phyloP scores from a whole-genome alignment of 768 basidiomycete species.

The Paxillus ammoniavirescens region DNA sequence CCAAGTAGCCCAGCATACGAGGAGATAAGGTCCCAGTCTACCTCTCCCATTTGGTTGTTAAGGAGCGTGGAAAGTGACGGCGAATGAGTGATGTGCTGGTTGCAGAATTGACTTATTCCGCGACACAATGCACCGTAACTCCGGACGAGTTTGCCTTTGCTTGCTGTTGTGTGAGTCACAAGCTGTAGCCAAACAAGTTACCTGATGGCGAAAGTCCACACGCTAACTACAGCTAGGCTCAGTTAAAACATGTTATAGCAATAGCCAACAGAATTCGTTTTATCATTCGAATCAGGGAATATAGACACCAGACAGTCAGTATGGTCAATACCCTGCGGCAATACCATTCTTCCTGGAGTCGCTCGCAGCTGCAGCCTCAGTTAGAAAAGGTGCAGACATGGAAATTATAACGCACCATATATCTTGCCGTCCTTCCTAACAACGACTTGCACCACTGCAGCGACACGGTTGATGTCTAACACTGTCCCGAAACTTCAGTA shows the following conservation, averaged over 20 bases:
- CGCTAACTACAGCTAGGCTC: too few relatives aligned
- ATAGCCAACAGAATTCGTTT: too few relatives aligned
- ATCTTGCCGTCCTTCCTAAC: slow-evolving; percentile 49
- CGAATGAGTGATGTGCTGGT: not conserved
- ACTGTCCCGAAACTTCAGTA: slow-evolving; percentile 35
- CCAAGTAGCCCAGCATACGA: slow-evolving; percentile 68
- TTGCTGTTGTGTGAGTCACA: slow-evolving; percentile 2
- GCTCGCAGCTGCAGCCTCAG: slow-evolving; percentile 60
- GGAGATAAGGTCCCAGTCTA: slow-evolving; percentile 58
- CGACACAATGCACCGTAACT: too few relatives aligned
- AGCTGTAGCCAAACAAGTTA: slow-evolving; percentile 17
- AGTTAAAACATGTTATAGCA: too few relatives aligned
- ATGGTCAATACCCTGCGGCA: slow-evolving; percentile 72
- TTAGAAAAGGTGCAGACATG: not conserved
- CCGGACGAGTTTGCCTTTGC: too few relatives aligned
- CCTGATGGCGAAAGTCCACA: not conserved
- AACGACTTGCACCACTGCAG: slow-evolving; percentile 75
- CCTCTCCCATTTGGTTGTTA: slow-evolving; percentile 12
- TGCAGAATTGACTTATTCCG: not conserved
- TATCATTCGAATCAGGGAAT: not conserved
- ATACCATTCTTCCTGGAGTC: slow-evolving; percentile 94
- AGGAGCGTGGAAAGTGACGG: not conserved
- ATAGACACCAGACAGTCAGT: not conserved
- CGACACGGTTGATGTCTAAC: slow-evolving; percentile 64
- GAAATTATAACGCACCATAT: slow-evolving; percentile 49